Conservation (phyloP, 176 grass and related monocot species). For the Phoenix dactylifera region DNA sequence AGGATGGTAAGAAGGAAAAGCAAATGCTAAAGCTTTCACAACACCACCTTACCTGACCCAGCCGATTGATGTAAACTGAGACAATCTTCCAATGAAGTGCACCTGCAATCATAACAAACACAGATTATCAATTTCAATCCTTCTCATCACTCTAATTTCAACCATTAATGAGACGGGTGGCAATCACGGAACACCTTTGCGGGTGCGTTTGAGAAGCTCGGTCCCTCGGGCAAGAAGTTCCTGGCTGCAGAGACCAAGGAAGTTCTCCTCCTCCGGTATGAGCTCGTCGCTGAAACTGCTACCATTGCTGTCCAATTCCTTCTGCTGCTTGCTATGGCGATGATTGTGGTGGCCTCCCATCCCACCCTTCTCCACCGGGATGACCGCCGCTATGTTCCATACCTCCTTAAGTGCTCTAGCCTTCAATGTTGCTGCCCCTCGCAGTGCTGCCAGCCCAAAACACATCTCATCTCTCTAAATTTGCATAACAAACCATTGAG, state of each 20-base stretch:
- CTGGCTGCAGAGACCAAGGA: constrained; percentile 67
- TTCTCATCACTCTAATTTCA: too few relatives aligned
- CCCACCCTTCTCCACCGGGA: constrained; percentile 72
- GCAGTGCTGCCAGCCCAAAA: constrained; percentile 29
- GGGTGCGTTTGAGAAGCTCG: constrained; percentile 92
- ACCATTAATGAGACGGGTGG: too few relatives aligned
- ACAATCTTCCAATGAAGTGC: constrained; percentile 86
- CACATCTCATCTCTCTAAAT: background rate
- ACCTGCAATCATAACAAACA: constrained; percentile 23
- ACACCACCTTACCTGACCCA: constrained; percentile 38
- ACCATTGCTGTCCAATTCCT: constrained; percentile 52
- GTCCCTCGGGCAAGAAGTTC: constrained; percentile 85
- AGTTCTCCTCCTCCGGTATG: constrained; percentile 49
- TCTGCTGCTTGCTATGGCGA: constrained; percentile 34
- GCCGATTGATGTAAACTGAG: constrained; percentile 67
- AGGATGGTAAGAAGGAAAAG: too few relatives aligned
- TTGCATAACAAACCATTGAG: too few relatives aligned
- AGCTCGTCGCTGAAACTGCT: constrained; percentile 60
- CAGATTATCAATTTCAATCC: too few relatives aligned
- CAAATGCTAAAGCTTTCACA: too few relatives aligned
- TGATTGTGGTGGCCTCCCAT: constrained; percentile 21
- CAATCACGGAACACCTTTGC: constrained; percentile 41
- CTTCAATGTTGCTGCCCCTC: constrained; percentile 73
- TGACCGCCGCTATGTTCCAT: constrained; percentile 81
- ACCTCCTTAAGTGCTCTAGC: constrained; percentile 68